Conservation (phyloP, 2,329 filamentous ascomycete species). For the Diaporthe sp. region DNA sequence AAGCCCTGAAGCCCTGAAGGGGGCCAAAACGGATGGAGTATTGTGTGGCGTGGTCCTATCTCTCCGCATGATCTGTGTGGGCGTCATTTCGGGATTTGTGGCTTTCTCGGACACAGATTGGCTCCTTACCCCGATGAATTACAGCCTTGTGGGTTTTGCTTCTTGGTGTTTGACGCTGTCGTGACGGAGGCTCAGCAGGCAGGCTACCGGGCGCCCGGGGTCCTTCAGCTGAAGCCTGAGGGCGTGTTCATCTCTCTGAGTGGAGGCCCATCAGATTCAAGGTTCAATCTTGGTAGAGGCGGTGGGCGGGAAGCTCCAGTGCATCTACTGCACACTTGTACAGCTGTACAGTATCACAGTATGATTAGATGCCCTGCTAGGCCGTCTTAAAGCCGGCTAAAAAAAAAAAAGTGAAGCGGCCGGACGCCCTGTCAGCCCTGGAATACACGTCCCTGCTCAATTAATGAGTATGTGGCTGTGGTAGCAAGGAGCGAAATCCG, state of each 20-base stretch:
- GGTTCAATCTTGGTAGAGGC: slow-evolving; percentile 24
- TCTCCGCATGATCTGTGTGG: slow-evolving; percentile 17
- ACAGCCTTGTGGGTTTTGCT: background rate
- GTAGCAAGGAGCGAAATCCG: slow-evolving; percentile 10
- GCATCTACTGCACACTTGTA: background rate
- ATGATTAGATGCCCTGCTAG: slow-evolving; percentile 2
- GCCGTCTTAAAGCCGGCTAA: slow-evolving; percentile 11
- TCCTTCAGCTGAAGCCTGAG: slow-evolving; percentile 22
- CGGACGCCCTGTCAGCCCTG: background rate
- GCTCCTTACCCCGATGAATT: too few species aligned
- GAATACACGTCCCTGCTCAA: background rate
- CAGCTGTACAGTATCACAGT: slow-evolving; percentile 26
- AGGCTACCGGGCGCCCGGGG: background rate
- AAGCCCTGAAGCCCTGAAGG: background rate
- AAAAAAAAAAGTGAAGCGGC: background rate
- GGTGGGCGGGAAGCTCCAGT: slow-evolving; percentile 30
- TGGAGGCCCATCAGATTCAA: slow-evolving; percentile 23
- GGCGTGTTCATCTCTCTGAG: slow-evolving; percentile 20
- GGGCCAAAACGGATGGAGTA: background rate
- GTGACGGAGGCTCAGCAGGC: background rate
- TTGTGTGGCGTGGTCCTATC: background rate
- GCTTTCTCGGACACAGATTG: background rate
- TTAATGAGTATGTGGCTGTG: background rate
- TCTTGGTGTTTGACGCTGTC: background rate
- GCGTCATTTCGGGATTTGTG: slow-evolving; percentile 11